phyloP scores from a whole-genome alignment of 2,329 filamentous ascomycete species.

The Trichoderma guizhouense region DNA sequence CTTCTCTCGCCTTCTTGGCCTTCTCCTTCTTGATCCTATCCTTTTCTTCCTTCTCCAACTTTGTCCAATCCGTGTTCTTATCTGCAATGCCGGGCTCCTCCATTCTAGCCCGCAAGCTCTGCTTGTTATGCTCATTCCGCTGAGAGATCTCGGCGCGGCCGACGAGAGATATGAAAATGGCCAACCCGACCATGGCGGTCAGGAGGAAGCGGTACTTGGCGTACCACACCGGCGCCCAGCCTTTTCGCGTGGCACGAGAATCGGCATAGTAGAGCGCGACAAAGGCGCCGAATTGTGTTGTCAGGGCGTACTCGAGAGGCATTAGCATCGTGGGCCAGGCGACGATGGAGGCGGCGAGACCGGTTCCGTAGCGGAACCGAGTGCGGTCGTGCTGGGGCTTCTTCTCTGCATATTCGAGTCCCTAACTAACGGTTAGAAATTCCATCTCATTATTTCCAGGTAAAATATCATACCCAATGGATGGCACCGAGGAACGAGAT shows the following conservation, averaged over 20 bases:
- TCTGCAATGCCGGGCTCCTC: constrained; percentile 33
- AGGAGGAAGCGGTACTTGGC: constrained; percentile 85
- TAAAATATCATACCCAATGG: constrained; percentile 62
- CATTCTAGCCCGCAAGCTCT: constrained; percentile 39
- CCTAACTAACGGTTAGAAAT: constrained; percentile 35
- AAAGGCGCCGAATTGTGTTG: constrained; percentile 81
- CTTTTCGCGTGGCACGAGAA: constrained; percentile 64
- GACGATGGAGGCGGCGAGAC: constrained; percentile 72
- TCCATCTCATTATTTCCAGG: fast-evolving
- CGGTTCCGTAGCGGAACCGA: constrained; percentile 78
- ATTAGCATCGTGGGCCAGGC: constrained; percentile 89
- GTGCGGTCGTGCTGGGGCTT: constrained; percentile 58
- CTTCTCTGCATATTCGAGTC: constrained; percentile 77
- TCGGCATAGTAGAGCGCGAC: constrained; percentile 84
- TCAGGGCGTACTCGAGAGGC: constrained; percentile 80
- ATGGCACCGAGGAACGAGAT: constrained; percentile 92
- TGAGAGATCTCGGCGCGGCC: constrained; percentile 72
- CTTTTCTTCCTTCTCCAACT: constrained; percentile 43
- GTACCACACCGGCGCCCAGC: constrained; percentile 86
- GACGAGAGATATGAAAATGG: constrained; percentile 76
- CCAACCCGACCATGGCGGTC: constrained; percentile 81
- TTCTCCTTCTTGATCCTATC: constrained; percentile 35
- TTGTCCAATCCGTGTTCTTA: constrained; percentile 43
- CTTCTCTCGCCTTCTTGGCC: constrained; percentile 31
- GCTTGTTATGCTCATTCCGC: constrained; percentile 28